These are phyloP conservation scores for Penicillium oxalicum DNA, from an alignment of 2,329 filamentous ascomycete genomes.

Conservation along the genomic window DNA sequence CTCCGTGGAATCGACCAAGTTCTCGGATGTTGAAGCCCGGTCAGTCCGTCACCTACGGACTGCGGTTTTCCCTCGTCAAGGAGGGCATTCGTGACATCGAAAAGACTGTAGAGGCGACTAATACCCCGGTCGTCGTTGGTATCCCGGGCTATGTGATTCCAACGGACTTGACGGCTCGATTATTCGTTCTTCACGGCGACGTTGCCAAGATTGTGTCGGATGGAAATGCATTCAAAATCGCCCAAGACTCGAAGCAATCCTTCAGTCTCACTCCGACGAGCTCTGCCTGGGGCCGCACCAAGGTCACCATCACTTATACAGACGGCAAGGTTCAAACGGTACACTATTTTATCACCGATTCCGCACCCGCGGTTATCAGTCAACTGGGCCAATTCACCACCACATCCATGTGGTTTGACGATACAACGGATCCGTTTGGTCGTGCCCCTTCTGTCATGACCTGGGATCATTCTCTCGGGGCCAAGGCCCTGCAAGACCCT, in stretches of 20 bases:
- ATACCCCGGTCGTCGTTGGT: constrained; percentile 47
- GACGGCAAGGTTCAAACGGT: constrained; percentile 48
- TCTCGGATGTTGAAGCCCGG: constrained; percentile 44
- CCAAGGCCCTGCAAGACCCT: constrained; percentile 38
- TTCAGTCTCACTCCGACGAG: constrained; percentile 34
- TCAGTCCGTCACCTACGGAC: constrained; percentile 44
- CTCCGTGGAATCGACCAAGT: constrained; percentile 53
- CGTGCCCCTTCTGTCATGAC: constrained; percentile 52
- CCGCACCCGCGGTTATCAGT: constrained; percentile 39
- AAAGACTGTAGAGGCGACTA: constrained; percentile 39
- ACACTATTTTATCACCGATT: constrained; percentile 53
- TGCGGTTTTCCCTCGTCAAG: constrained; percentile 47
- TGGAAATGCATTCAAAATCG: constrained; percentile 28
- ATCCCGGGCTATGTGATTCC: constrained; percentile 53
- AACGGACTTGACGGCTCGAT: constrained; percentile 40
- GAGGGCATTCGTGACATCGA: constrained; percentile 46
- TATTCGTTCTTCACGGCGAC: constrained; percentile 41
- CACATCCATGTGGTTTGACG: constrained; percentile 48
- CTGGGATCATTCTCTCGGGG: constrained; percentile 42
- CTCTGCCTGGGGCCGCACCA: constrained; percentile 46
- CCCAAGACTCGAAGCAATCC: constrained; percentile 34
- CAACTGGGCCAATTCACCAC: constrained; percentile 51
- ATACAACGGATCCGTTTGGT: constrained; percentile 50
- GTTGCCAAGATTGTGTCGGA: constrained; percentile 24
- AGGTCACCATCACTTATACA: constrained; percentile 45